A percentile compares a stretch with the other conserved stretches of the same genome.
Conservation (phyloP, 148 eudicot genomes). For the Euryodendron excelsum region DNA sequence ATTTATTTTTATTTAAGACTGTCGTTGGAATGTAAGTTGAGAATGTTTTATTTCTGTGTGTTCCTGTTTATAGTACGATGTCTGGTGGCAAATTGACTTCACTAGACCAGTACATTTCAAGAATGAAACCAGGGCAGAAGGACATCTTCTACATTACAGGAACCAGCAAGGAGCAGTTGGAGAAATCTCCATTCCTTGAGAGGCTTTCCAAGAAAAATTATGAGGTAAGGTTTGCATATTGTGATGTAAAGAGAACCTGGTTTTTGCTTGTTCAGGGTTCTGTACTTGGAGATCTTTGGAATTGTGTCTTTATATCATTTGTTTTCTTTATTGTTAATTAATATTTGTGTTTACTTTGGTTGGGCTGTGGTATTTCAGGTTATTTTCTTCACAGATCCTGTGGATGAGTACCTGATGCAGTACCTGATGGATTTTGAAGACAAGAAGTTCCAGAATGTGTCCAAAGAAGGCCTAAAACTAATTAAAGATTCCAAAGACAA, state of each 20-base stretch:
- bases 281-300: neutral
- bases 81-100: slow-evolving; percentile 89
- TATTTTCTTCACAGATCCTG: slow-evolving; percentile 93
- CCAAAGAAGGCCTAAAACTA: slow-evolving; percentile 89
- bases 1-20: neutral
- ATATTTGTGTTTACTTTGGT: neutral
- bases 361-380: slow-evolving; percentile 45
- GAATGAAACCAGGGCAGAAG: slow-evolving; percentile 94
- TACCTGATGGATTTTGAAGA: slow-evolving; percentile 98
- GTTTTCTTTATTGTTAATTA: neutral
- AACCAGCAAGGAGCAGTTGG: slow-evolving; percentile 88
- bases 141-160: slow-evolving; percentile 97
- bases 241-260: neutral
- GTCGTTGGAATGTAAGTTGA: neutral
- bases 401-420: slow-evolving; percentile 98
- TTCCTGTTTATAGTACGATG: slow-evolving; percentile 50
- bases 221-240: slow-evolving; percentile 49
- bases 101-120: slow-evolving; percentile 89
- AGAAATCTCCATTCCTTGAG: slow-evolving; percentile 98
- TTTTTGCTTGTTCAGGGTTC: neutral
- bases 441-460: slow-evolving; percentile 95
- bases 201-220: slow-evolving; percentile 82
- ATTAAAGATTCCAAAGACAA: slow-evolving; percentile 85
- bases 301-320: neutral
- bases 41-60: neutral